phyloP scores from a whole-genome alignment of 148 eudicot species.

The Amaranthus hypochondriacus region DNA sequence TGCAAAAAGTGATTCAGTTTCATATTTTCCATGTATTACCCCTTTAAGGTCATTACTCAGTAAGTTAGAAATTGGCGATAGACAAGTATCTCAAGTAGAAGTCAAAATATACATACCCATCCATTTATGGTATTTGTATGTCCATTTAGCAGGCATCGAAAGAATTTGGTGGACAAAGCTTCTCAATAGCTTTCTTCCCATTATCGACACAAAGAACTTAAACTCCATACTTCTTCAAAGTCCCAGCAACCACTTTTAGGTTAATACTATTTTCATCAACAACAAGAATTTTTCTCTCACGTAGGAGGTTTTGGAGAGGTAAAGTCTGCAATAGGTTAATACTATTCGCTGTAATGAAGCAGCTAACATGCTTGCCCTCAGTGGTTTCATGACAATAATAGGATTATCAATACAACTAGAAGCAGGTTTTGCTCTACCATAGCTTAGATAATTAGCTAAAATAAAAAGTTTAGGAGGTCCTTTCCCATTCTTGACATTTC shows the following conservation, averaged over 20 bases:
- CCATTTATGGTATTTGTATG: conserved; percentile 99
- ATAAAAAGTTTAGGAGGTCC: conserved; percentile 55
- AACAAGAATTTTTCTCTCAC: conserved; percentile 75
- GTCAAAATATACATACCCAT: conserved; percentile 55
- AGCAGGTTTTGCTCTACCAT: conserved; percentile 24
- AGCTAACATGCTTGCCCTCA: conserved; percentile 83
- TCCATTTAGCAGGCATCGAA: conserved; percentile 97
- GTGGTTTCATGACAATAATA: conserved; percentile 61
- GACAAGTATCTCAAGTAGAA: background rate
- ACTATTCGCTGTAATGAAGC: conserved; percentile 74
- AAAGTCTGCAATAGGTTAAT: conserved; percentile 42
- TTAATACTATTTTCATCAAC: conserved; percentile 88
- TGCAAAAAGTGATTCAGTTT: too few relatives aligned
- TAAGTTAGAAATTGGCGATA: background rate
- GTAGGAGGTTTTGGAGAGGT: conserved; percentile 60
- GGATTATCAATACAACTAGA: conserved; percentile 37
- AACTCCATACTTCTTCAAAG: conserved; percentile 88
- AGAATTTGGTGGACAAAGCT: conserved; percentile 65
- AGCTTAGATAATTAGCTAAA: conserved; percentile 42
- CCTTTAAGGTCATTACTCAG: too few relatives aligned
- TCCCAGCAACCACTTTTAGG: conserved; percentile 84
- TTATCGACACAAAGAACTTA: conserved; percentile 80
- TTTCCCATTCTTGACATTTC: conserved; percentile 22
- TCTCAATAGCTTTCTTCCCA: conserved; percentile 61
- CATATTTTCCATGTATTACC: too few relatives aligned